Percentiles rank a stretch among this genome's conserved stretches.
Conservation (phyloP, 2,329 filamentous ascomycete species). For the Diaporthe sp. region DNA sequence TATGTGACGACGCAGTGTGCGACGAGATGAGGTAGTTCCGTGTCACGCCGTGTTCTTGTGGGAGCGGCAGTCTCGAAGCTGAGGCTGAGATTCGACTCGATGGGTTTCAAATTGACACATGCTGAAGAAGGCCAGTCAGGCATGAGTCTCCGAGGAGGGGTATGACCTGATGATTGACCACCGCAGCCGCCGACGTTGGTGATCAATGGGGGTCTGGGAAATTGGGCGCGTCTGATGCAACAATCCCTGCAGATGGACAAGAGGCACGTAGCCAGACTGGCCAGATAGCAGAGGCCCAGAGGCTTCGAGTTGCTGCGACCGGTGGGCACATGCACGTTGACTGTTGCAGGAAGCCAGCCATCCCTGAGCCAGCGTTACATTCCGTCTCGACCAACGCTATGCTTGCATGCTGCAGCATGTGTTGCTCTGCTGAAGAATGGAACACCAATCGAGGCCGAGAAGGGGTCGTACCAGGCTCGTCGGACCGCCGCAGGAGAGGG, state of each 20-base stretch:
- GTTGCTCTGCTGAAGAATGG: slow-evolving; percentile 9
- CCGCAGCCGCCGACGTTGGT: slow-evolving; percentile 23
- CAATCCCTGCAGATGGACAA: slow-evolving; percentile 14
- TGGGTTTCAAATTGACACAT: slow-evolving; percentile 28
- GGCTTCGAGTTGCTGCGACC: slow-evolving; percentile 14
- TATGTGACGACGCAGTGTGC: slow-evolving; percentile 18
- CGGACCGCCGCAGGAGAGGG: slow-evolving; percentile 7
- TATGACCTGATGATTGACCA: slow-evolving; percentile 30
- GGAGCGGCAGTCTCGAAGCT: slow-evolving; percentile 27
- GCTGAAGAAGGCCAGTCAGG: not conserved
- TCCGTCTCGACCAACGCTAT: slow-evolving; percentile 29
- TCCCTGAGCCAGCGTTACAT: slow-evolving; percentile 26
- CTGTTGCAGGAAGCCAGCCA: slow-evolving; percentile 10
- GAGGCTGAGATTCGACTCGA: slow-evolving; percentile 24
- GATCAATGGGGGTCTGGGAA: slow-evolving; percentile 31
- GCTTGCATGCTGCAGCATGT: slow-evolving; percentile 17
- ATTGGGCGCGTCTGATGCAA: slow-evolving; percentile 23
- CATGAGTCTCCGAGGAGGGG: slow-evolving; percentile 9
- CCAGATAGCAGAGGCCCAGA: not conserved
- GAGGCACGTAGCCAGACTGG: not conserved
- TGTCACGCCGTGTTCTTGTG: not conserved
- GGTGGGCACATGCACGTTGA: slow-evolving; percentile 28
- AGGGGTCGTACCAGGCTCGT: slow-evolving; percentile 2
- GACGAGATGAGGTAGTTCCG: not conserved
- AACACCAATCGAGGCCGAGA: not conserved